Conservation (phyloP, 176 grass and related monocot genomes). For the Aegilops umbellulata region DNA sequence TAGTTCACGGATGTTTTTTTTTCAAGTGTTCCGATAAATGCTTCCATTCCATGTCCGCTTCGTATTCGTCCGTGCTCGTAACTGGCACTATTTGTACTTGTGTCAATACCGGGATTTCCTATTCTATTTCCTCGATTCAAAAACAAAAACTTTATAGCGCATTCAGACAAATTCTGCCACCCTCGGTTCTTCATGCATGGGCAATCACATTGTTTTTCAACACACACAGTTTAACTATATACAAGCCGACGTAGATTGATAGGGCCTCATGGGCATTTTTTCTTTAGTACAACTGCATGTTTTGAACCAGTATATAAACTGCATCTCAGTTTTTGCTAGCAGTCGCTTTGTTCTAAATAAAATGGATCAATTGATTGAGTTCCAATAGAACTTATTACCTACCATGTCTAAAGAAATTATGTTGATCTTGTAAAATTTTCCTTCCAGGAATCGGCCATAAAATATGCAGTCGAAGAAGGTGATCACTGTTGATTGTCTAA, state of each 20-base stretch:
- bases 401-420: background rate
- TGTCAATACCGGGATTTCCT: no score
- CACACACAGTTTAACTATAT: background rate
- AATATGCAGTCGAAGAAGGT: background rate
- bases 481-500: background rate
- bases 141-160: no score
- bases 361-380: background rate
- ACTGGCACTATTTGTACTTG: no score
- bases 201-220: no score
- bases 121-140: no score
- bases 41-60: no score
- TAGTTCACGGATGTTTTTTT: no score
- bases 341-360: background rate
- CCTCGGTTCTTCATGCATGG: no score
- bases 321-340: background rate
- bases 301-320: background rate
- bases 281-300: background rate
- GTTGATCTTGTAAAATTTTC: background rate
- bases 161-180: no score
- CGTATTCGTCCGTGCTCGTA: no score
- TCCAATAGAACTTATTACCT: background rate
- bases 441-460: background rate
- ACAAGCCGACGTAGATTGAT: background rate
- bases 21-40: no score
- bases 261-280: background rate